phyloP scores from a whole-genome alignment of 2,329 filamentous ascomycete genomes.

The Colletotrichum neosansevieriae region DNA sequence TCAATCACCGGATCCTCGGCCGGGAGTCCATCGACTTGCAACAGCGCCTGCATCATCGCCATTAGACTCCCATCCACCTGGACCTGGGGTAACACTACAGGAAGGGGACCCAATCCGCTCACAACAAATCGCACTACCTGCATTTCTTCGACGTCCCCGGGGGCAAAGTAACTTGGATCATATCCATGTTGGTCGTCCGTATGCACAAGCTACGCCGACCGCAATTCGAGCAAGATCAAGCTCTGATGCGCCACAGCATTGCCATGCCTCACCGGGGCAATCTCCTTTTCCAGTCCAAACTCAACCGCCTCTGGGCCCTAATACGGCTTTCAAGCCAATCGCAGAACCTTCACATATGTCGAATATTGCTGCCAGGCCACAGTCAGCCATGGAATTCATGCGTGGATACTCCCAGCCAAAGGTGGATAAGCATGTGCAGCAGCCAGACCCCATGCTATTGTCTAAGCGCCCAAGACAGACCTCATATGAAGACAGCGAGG shows the following conservation, averaged over 20 bases:
- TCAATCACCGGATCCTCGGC: slow-evolving; percentile 5
- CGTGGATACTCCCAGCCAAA: neutral
- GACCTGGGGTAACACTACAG: neutral
- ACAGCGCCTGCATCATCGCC: slow-evolving; percentile 16
- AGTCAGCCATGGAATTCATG: slow-evolving; percentile 9
- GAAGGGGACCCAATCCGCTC: neutral
- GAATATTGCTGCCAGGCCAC: neutral
- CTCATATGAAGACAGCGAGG: slow-evolving; percentile 36
- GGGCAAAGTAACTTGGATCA: neutral
- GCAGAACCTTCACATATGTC: neutral
- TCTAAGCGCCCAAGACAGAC: slow-evolving; percentile 1
- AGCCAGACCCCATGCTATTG: neutral
- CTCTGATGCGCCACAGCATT: neutral
- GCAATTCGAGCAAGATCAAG: slow-evolving; percentile 4
- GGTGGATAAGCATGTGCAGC: neutral
- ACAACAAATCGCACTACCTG: neutral
- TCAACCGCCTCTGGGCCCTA: neutral
- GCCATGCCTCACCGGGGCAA: neutral
- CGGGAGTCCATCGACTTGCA: slow-evolving; percentile 19
- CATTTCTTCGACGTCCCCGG: slow-evolving; percentile 17
- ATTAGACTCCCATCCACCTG: neutral
- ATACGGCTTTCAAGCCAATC: neutral
- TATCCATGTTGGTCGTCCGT: neutral
- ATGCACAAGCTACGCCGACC: neutral
- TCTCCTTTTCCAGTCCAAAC: neutral